Conservation (phyloP, 2,329 filamentous ascomycete genomes). For the Botrytis aclada region DNA sequence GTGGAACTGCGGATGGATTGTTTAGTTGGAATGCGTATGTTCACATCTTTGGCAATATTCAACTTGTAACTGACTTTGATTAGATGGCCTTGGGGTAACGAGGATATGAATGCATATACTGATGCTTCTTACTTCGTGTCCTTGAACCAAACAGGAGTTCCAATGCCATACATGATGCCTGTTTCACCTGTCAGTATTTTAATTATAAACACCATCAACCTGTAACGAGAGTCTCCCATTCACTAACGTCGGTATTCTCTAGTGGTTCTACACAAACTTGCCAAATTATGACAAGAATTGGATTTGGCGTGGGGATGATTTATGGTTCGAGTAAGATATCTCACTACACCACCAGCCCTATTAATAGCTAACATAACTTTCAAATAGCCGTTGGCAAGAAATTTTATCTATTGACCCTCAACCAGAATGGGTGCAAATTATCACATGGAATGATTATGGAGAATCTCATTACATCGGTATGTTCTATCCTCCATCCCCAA, state of each 20-base stretch:
- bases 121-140: constrained; percentile 1
- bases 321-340: background rate
- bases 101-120: background rate
- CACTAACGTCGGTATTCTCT: background rate
- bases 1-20: background rate
- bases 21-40: constrained; percentile 3
- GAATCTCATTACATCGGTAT: constrained; percentile 10
- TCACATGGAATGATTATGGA: constrained; percentile 9
- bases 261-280: constrained; percentile 6
- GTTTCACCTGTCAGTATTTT: background rate
- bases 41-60: background rate
- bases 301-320: constrained; percentile 4
- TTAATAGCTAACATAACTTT: background rate
- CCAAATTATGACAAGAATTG: constrained; percentile 2
- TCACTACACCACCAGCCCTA: background rate
- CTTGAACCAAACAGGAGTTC: background rate
- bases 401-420: background rate
- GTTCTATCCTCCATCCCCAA: background rate
- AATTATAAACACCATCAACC: background rate
- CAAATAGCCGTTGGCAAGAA: background rate
- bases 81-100: constrained; percentile 5
- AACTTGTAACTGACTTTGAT: background rate
- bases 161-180: background rate
- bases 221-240: background rate
- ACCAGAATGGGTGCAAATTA: background rate